Base-by-base conservation (phyloP, 1,284 basidiomycete species). In the Entoloma clypeatum region DNA sequence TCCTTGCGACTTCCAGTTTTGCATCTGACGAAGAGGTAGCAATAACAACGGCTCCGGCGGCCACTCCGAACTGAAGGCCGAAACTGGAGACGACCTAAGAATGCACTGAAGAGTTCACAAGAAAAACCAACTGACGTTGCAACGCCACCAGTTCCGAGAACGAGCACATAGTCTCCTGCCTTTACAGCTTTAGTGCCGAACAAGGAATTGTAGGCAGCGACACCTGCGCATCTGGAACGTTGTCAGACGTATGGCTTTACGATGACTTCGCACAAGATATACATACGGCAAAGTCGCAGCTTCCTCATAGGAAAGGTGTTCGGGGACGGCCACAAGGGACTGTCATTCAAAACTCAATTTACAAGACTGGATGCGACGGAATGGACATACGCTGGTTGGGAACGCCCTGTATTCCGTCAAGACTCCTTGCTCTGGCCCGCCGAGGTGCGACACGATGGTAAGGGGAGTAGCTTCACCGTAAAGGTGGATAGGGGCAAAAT, bases 1-100 rank as follows among this genome's bases (percentile, higher is more conserved):
- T 62, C 40, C 61, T 62, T 0, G 65, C 71, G 10, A 68, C 37
- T 45, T 71, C 63, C 6, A 79, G 63, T 57, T 84, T 84, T 24
- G 74, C 69, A 47, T 80, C 75, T 0, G 76, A 77, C 1, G 77
- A 80, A 1, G 76, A 80, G 0, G 77, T 81, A 17, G 68, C 65
- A 44, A 85, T 79, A 13, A 77, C 76, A 3, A 58, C 70, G 2
- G 78, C 78, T 9, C 81, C 79, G 0, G 71, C 67, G 0, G 74
- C 75, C 13, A 72, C 61, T 0, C 77, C 79, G 30, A 83, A 62
- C 55, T 81, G 79, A 1, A 72, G 52, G 18, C 59, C 72, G 51
- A 74, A 71, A 18, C 71, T 74, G 35, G 4, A 36, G 3, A 1
- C 29, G 33, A 21, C 41, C 45, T 26, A 40, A 35, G 16, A 30